Base-by-base conservation (phyloP, 2,329 filamentous ascomycete genomes). In the Rugonectria rugulosa region DNA sequence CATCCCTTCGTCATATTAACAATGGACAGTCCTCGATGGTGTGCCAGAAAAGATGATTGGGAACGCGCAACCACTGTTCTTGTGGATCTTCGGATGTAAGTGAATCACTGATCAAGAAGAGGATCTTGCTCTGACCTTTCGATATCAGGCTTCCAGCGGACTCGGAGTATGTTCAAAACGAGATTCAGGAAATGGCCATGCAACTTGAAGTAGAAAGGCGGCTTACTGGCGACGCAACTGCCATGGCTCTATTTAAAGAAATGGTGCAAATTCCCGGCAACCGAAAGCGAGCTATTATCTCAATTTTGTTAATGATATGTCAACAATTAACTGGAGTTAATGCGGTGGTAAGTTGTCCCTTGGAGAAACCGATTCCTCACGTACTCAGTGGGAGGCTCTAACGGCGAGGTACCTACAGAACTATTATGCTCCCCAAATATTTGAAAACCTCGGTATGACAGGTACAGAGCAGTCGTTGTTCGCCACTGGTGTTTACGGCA, bases 401-500 rank as follows among this genome's bases (percentile, higher is more conserved):
- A n/a, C n/a, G n/a, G n/a, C n/a, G n/a, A n/a, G n/a, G n/a, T n/a
- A n/a, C n/a, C n/a, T n/a, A n/a, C n/a, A n/a, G n/a, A 85, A 88
- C 70, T 89, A 89, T 75, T 89, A 89, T 65, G 85, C 86, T 0
- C 88, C 88, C 0, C 81, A 83, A 51, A 90, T 91, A 64, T 91
- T 91, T 75, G 74, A 76, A 38, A 80, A 84, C 62, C 77, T 91
- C 3, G 88, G 88, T 15, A 79, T 91, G 63, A 71, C 69, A 20
- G 76, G 77, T 11, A 85, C 81, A 6, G 71, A 80, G 32, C 79
- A 82, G 34, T 84, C 82, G 15, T 82, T 91, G 20, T 89, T 91
- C 69, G 88, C 89, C 5, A 91, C 88, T 0, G 88, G 89, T 34
- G 82, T 91, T 61, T 91, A 91, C 68, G 88, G 88, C 21, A 81